Percentiles rank a stretch among this genome's conserved stretches.
These are phyloP conservation scores for Leptographium procerum DNA, from an alignment of 2,329 filamentous ascomycete genomes.

Conservation along the genomic window DNA sequence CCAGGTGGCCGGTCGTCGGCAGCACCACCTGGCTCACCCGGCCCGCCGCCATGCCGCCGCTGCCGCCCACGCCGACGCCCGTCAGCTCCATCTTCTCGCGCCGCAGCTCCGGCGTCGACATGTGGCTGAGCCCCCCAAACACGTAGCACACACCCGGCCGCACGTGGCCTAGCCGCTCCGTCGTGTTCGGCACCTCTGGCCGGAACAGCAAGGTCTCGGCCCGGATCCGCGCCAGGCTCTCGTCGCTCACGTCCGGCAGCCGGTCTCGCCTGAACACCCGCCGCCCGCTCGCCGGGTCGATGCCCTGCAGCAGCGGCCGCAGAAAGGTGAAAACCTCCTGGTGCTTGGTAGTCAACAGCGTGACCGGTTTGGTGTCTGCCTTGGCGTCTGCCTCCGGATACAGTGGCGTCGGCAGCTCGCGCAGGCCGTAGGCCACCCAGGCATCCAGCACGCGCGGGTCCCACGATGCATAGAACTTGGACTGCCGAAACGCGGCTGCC, in stretches of 20 bases:
- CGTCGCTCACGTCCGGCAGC: slow-evolving; percentile 34
- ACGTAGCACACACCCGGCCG: slow-evolving; percentile 58
- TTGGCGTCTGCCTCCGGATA: slow-evolving; percentile 27
- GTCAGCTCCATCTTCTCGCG: slow-evolving; percentile 52
- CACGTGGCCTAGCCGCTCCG: slow-evolving; percentile 45
- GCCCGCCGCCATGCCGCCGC: slow-evolving; percentile 51
- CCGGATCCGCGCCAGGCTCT: slow-evolving; percentile 20
- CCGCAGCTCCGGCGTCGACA: slow-evolving; percentile 40
- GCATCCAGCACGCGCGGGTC: slow-evolving; percentile 66
- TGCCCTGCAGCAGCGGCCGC: slow-evolving; percentile 43
- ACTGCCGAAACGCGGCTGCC: slow-evolving; percentile 51
- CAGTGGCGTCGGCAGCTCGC: slow-evolving; percentile 54
- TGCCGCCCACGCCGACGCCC: slow-evolving; percentile 55
- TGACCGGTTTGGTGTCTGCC: slow-evolving; percentile 28
- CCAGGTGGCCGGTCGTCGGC: slow-evolving; percentile 60
- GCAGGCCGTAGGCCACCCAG: slow-evolving; percentile 64
- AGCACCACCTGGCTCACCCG: slow-evolving; percentile 56
- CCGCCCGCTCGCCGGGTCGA: slow-evolving; percentile 22
- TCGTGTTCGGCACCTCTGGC: slow-evolving; percentile 47
- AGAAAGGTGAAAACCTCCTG: slow-evolving; percentile 77
- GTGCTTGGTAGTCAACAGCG: slow-evolving; percentile 71
- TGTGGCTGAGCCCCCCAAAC: slow-evolving; percentile 48
- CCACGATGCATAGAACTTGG: slow-evolving; percentile 72
- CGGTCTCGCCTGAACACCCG: slow-evolving; percentile 27
- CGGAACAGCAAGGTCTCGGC: slow-evolving; percentile 46